Conservation (phyloP, 1,139 yeast genomes). For the Hansenula sp. region DNA sequence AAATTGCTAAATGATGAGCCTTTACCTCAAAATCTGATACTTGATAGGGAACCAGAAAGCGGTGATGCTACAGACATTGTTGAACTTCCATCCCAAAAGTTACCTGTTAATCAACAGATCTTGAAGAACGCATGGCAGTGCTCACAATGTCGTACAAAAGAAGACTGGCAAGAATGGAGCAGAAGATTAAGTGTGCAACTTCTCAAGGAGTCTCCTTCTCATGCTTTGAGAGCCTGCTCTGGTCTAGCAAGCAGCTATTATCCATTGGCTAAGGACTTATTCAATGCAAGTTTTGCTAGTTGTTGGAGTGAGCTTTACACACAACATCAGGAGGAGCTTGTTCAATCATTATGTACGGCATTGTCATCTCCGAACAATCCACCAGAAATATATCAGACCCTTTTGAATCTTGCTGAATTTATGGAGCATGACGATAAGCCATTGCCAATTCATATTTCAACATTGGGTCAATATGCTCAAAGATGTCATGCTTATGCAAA, state of each 20-base stretch:
- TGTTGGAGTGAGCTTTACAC: conserved; percentile 94
- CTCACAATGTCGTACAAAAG: conserved; percentile 80
- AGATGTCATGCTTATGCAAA: conserved; percentile 97
- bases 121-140: conserved; percentile 87
- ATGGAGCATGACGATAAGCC: conserved; percentile 98
- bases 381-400: conserved; percentile 90
- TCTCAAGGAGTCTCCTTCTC: conserved; percentile 90
- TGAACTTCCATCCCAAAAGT: conserved; percentile 66
- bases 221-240: conserved; percentile 91
- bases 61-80: conserved; percentile 59
- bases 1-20: conserved; percentile 86
- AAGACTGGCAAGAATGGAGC: conserved; percentile 99
- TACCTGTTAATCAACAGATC: conserved; percentile 46
- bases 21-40: conserved; percentile 69
- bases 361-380: conserved; percentile 88
- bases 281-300: conserved; percentile 92
- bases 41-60: conserved; percentile 62
- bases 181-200: conserved; percentile 81
- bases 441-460: conserved; percentile 82
- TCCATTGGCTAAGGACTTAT: conserved; percentile 85
- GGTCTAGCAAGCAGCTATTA: conserved; percentile 84
- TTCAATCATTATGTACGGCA: conserved; percentile 81
- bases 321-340: conserved; percentile 89
- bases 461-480: conserved; percentile 90
- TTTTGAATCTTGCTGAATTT: conserved; percentile 87